phyloP scores from a whole-genome alignment of 176 grass and related monocot genomes.

The Cymbopogon citratus region DNA sequence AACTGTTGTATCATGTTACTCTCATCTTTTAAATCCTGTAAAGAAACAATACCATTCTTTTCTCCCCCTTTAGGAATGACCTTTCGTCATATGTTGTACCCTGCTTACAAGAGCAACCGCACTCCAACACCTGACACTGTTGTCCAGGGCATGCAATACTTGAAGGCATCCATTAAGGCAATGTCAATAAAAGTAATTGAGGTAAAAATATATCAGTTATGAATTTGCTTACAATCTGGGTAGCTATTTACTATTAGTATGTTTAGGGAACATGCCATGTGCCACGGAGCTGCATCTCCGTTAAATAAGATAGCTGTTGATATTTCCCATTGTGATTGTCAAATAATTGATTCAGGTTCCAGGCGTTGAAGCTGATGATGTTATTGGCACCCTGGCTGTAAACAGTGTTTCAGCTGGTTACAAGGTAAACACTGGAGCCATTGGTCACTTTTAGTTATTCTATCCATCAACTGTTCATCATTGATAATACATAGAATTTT shows the following conservation, averaged over 20 bases:
- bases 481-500: background rate
- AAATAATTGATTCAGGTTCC: slow-evolving; percentile 74
- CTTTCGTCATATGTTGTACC: slow-evolving; percentile 90
- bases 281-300: background rate
- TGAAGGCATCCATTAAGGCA: slow-evolving; percentile 96
- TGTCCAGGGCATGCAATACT: slow-evolving; percentile 85
- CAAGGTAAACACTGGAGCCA: slow-evolving; percentile 43
- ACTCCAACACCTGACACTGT: slow-evolving; percentile 87
- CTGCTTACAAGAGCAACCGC: slow-evolving; percentile 89
- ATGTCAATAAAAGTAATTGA: slow-evolving; percentile 96
- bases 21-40: background rate
- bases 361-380: slow-evolving; percentile 99
- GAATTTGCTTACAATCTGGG: slow-evolving; percentile 14
- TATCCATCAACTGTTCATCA: background rate
- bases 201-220: slow-evolving; percentile 49
- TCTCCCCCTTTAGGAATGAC: slow-evolving; percentile 56
- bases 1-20: background rate
- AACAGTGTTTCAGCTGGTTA: slow-evolving; percentile 83
- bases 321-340: slow-evolving; percentile 23
- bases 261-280: background rate
- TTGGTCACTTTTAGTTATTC: background rate
- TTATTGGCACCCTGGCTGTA: slow-evolving; percentile 87
- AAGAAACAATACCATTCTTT: slow-evolving; percentile 22
- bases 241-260: background rate
- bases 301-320: background rate